Evolutionary conservation across 805 yeast genomes (phyloP), one percentile per base, ranked within the genome.

Genomic region (Candida endomychidarum): DNA sequence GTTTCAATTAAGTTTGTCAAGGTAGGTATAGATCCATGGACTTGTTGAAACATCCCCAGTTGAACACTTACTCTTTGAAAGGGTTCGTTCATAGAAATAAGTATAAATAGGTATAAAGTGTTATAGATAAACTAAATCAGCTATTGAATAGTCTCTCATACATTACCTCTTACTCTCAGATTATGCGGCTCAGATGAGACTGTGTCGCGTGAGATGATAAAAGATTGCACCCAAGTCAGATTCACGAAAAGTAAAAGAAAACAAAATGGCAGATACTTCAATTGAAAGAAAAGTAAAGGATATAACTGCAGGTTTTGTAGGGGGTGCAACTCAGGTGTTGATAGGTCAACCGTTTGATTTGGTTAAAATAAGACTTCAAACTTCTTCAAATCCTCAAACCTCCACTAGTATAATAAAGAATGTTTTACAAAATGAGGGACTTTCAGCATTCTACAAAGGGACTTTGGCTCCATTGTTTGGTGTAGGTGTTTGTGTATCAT

Each of bases 401-500:
- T 64, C 71, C 2, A 27, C 55, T 5, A 53, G 59, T 19, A 52
- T 69, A 7, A 63, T 70, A 37, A 54, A 51, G 40, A 58, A 61
- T 27, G 74, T 69, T 17, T 14, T 70, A 11, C 51, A 56, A 21
- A 66, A 69, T 44, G 75, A 70, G 52, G 75, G 75, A 3, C 31
- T 61, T 3, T 49, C 60, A 19, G 74, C 75, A 2, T 70, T 70
- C 49, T 70, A 70, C 50, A 70, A 70, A 43, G 75, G 75, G 5
- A 70, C 75, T 0, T 46, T 68, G 25, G 63, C 75, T 2, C 75
- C 75, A 2, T 54, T 70, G 18, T 56, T 69, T 41, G 75, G 75
- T 0, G 75, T 70, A 5, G 65, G 86, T 0, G 80, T 76, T 1
- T 81, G 87, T 63, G 87, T 81, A 6, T 78, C 84, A 2, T 61